Conservation (phyloP, 2,329 filamentous ascomycete genomes). For the Mycogone perniciosa region DNA sequence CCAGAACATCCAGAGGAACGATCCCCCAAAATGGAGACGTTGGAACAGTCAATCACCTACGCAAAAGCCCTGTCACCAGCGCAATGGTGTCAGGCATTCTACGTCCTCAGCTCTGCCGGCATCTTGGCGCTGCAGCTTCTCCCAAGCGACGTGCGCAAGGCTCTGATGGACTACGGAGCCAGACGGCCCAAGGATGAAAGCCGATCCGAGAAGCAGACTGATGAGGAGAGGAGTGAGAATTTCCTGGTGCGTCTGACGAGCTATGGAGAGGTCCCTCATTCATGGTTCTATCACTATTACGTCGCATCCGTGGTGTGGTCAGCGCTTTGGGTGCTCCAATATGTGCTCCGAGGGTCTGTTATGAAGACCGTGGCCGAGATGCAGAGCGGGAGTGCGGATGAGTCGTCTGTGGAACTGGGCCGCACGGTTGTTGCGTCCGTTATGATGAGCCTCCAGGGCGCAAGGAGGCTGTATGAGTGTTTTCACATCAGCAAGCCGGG, state of each 20-base stretch:
- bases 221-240: background rate
- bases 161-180: conserved; percentile 47
- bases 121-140: conserved; percentile 38
- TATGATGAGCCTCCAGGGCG: conserved; percentile 70
- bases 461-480: conserved; percentile 71
- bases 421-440: conserved; percentile 63
- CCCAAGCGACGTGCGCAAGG: conserved; percentile 37
- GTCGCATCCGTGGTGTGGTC: conserved; percentile 62
- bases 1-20: too few relatives aligned
- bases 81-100: conserved; percentile 40
- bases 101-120: conserved; percentile 34
- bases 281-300: conserved; percentile 89
- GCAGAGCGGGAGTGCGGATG: conserved; percentile 21
- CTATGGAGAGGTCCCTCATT: conserved; percentile 65
- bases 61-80: conserved; percentile 17
- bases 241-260: conserved; percentile 25
- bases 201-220: conserved; percentile 15
- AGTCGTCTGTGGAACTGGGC: conserved; percentile 45
- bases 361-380: conserved; percentile 43
- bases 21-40: background rate
- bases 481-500: conserved; percentile 53
- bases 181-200: conserved; percentile 27
- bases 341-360: conserved; percentile 46
- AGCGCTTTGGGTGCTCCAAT: conserved; percentile 66
- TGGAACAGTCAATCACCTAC: background rate